phyloP scores from a whole-genome alignment of 768 basidiomycete species.

The Coprinopsis strossmayeri region DNA sequence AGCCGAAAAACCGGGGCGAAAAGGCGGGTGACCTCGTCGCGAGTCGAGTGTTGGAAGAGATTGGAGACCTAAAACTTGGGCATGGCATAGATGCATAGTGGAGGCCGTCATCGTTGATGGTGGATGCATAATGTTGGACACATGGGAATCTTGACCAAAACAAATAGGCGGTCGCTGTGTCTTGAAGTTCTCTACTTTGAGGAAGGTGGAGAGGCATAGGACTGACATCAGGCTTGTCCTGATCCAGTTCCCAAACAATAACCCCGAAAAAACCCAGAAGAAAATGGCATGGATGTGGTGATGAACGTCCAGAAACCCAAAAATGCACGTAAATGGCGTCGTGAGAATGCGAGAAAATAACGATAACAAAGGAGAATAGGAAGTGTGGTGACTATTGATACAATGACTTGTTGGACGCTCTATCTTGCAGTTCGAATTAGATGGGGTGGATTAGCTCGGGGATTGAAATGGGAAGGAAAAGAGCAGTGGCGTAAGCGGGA shows the following conservation, averaged over 20 bases:
- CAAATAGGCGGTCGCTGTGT: conserved; percentile 10
- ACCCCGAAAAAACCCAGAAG: conserved; percentile 7
- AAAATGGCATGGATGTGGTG: conserved; percentile 1
- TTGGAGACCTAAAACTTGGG: conserved; percentile 3
- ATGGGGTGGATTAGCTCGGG: conserved; percentile 5
- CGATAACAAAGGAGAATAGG: conserved; percentile 8
- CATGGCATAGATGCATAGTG: background rate
- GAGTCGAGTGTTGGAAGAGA: background rate
- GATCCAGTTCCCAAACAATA: conserved; percentile 2
- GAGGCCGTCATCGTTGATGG: background rate
- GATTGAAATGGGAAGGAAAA: too few relatives aligned
- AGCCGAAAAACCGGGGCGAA: conserved; percentile 7
- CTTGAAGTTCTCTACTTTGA: background rate
- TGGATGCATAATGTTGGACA: background rate
- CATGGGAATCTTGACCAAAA: conserved; percentile 8
- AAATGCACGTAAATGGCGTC: background rate
- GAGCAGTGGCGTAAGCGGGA: too few relatives aligned
- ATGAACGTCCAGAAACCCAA: conserved; percentile 8
- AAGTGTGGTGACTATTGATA: conserved; percentile 11
- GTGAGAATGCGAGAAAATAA: conserved; percentile 7
- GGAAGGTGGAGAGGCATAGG: background rate
- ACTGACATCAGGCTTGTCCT: conserved; percentile 7
- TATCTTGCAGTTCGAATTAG: too few relatives aligned
- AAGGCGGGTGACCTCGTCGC: background rate
- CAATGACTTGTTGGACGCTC: conserved; percentile 7